phyloP scores from a whole-genome alignment of 1,284 basidiomycete genomes.

The Ceratobasidium sp. region DNA sequence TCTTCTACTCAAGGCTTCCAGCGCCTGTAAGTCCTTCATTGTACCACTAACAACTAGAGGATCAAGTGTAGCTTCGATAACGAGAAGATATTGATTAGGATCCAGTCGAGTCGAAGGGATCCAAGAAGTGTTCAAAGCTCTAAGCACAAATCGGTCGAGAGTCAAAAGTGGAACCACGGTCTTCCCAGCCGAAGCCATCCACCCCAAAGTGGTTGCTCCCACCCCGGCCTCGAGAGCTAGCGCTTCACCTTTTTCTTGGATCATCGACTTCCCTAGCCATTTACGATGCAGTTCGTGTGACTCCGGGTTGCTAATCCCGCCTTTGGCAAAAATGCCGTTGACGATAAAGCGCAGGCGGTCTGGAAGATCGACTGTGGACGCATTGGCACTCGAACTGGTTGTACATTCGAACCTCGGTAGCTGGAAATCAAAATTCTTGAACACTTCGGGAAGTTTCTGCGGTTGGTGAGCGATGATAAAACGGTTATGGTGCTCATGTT shows the following conservation, averaged over 20 bases:
- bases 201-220: constrained; percentile 33
- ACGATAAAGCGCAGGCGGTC: constrained; percentile 38
- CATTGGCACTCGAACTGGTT: constrained; percentile 8
- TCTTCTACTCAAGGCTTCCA: constrained; percentile 48
- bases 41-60: constrained; percentile 60
- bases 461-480: not conserved
- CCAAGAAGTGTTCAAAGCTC: constrained; percentile 24
- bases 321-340: constrained; percentile 38
- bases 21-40: constrained; percentile 57
- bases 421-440: constrained; percentile 47
- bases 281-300: constrained; percentile 56
- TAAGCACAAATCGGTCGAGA: constrained; percentile 54
- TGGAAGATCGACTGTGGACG: not conserved
- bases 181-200: constrained; percentile 59
- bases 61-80: constrained; percentile 57
- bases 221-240: constrained; percentile 21
- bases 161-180: constrained; percentile 62
- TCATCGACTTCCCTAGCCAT: constrained; percentile 51
- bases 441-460: constrained; percentile 39
- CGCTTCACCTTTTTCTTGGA: constrained; percentile 2
- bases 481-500: not conserved
- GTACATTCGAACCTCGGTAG: constrained; percentile 43
- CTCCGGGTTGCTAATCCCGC: constrained; percentile 56
- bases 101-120: constrained; percentile 51
- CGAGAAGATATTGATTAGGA: constrained; percentile 63